A percentile compares a stretch with the other conserved stretches of the same genome.
These are phyloP conservation scores for Debaryomyces maramus DNA, from an alignment of 805 yeast genomes.

Conservation along the genomic window DNA sequence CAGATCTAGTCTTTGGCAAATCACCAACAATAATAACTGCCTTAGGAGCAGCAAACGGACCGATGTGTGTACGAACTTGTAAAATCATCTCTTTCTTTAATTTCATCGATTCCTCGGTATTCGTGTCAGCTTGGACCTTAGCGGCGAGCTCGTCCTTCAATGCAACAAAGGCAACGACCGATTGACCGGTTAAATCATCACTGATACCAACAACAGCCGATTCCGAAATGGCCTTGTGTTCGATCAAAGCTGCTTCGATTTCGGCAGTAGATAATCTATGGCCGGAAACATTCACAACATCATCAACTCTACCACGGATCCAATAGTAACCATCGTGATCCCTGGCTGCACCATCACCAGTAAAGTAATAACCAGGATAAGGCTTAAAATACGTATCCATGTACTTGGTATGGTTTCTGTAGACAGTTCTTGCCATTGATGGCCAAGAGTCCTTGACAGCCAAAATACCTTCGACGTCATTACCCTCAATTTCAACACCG, in stretches of 20 bases:
- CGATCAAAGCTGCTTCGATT: constrained; percentile 79
- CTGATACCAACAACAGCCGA: constrained; percentile 82
- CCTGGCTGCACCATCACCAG: constrained; percentile 90
- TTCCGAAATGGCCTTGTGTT: constrained; percentile 69
- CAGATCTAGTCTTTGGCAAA: constrained; percentile 83
- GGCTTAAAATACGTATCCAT: constrained; percentile 82
- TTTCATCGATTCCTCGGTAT: constrained; percentile 47
- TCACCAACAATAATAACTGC: constrained; percentile 69
- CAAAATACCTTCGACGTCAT: constrained; percentile 78
- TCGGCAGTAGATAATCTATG: constrained; percentile 88
- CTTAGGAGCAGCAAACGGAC: constrained; percentile 87
- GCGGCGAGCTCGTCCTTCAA: constrained; percentile 52
- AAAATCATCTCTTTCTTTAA: constrained; percentile 63
- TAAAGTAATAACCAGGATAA: constrained; percentile 78
- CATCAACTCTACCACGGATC: constrained; percentile 86
- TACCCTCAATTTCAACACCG: constrained; percentile 67
- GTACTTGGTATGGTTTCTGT: constrained; percentile 72
- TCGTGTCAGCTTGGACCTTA: constrained; percentile 26
- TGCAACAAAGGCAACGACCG: constrained; percentile 80
- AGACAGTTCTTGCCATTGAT: constrained; percentile 79
- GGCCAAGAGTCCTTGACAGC: constrained; percentile 80
- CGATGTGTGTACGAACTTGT: constrained; percentile 76
- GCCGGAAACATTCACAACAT: constrained; percentile 84
- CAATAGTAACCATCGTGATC: constrained; percentile 83
- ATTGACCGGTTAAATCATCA: constrained; percentile 84